These are phyloP conservation scores for Takashimella tepidaria DNA, from an alignment of 1,284 basidiomycete species.

Conservation along the genomic window DNA sequence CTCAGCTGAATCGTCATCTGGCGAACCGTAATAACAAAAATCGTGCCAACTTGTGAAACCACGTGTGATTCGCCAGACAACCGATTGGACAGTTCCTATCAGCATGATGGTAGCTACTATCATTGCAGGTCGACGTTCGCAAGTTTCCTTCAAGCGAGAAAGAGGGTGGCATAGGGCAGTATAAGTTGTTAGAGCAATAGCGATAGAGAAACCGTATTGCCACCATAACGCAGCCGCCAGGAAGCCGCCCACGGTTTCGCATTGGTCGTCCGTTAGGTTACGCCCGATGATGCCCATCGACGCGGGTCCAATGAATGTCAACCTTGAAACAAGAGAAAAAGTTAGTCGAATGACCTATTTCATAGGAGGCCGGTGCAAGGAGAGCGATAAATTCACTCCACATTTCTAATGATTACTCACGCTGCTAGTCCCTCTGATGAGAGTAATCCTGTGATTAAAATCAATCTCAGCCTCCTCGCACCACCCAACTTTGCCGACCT, in stretches of 20 bases:
- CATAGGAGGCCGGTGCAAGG: too few species aligned
- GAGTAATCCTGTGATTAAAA: slow-evolving; percentile 12
- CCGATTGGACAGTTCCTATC: slow-evolving; percentile 11
- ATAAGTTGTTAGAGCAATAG: slow-evolving; percentile 19
- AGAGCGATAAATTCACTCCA: too few species aligned
- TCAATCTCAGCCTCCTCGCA: slow-evolving; percentile 8
- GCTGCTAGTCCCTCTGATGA: slow-evolving; percentile 11
- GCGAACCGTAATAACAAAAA: slow-evolving; percentile 15
- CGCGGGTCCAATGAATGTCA: slow-evolving; percentile 11
- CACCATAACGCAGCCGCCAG: slow-evolving; percentile 17
- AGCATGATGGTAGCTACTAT: slow-evolving; percentile 7
- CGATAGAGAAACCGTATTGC: slow-evolving; percentile 20
- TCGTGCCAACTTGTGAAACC: slow-evolving; percentile 8
- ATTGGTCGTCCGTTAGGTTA: slow-evolving; percentile 7
- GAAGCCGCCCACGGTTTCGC: slow-evolving; percentile 10
- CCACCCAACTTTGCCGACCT: slow-evolving; percentile 1
- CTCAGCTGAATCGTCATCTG: slow-evolving; percentile 3
- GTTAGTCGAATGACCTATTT: background rate
- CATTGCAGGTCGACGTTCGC: slow-evolving; percentile 4
- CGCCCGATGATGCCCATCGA: slow-evolving; percentile 3
- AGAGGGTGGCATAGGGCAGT: slow-evolving; percentile 19
- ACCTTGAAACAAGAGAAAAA: background rate
- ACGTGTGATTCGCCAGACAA: slow-evolving; percentile 9
- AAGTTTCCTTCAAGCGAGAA: slow-evolving; percentile 4
- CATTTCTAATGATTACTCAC: slow-evolving; percentile 5